Evolutionary conservation across 768 basidiomycete species (phyloP).

Genomic region (Stropharia rugosoannulata): DNA sequence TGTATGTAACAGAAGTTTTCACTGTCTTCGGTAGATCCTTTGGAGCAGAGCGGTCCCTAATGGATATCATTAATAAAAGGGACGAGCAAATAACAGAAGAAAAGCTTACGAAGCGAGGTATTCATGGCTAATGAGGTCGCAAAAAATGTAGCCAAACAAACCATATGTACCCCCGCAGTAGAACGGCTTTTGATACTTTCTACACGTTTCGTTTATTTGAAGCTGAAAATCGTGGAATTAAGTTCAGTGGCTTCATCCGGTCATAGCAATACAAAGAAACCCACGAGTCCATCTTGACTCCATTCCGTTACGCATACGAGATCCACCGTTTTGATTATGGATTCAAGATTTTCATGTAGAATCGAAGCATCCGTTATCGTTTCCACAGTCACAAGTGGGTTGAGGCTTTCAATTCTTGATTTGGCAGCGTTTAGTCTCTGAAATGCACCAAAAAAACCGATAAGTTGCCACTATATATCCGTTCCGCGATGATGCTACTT

Average conservation of each 20-base stretch:
- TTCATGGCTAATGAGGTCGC: conserved; percentile 86
- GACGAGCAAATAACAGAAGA: background rate
- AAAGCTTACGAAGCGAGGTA: conserved; percentile 77
- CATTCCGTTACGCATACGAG: conserved; percentile 88
- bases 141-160: conserved; percentile 90
- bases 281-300: conserved; percentile 67
- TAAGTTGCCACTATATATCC: conserved; percentile 40
- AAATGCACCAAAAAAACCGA: conserved; percentile 25
- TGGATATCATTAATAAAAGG: conserved; percentile 3
- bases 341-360: conserved; percentile 54
- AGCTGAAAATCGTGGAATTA: conserved; percentile 43
- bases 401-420: conserved; percentile 82
- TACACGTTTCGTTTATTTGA: conserved; percentile 76
- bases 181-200: conserved; percentile 72
- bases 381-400: conserved; percentile 87
- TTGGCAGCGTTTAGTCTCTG: conserved; percentile 88
- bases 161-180: conserved; percentile 95
- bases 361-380: conserved; percentile 51
- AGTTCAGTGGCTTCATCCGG: background rate
- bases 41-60: conserved; percentile 62
- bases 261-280: conserved; percentile 19
- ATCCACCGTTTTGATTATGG: conserved; percentile 67
- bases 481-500: conserved; percentile 23
- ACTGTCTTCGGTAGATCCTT: conserved; percentile 59
- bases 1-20: conserved; percentile 63